phyloP scores from a whole-genome alignment of 2,329 filamentous ascomycete genomes.

The Plectosphaerella plurivora region DNA sequence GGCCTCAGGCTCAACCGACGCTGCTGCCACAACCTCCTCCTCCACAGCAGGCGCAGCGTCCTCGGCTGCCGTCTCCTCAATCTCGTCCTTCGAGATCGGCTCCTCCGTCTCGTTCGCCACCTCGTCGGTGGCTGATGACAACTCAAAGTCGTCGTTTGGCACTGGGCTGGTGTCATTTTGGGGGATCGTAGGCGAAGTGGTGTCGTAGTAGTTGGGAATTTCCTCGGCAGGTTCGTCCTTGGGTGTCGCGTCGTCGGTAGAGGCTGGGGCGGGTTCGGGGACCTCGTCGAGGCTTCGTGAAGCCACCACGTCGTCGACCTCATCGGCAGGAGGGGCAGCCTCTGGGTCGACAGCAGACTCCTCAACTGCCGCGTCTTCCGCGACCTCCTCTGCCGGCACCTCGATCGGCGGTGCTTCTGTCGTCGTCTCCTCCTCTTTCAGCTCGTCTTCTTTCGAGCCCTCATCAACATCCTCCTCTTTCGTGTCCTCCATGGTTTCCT shows the following conservation, averaged over 20 bases:
- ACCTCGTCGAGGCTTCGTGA: neutral
- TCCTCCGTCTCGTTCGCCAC: neutral
- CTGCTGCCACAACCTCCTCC: too few species aligned
- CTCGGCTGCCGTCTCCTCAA: too few species aligned
- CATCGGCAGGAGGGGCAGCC: slow-evolving; percentile 1
- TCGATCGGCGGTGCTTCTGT: neutral
- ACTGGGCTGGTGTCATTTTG: neutral
- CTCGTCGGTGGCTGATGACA: neutral
- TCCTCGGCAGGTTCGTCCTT: neutral
- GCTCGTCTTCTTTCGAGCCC: neutral
- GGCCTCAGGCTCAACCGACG: too few species aligned
- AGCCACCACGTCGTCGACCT: slow-evolving; percentile 5
- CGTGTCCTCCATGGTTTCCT: neutral
- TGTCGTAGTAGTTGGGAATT: neutral
- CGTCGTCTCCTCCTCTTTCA: neutral
- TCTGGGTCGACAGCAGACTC: neutral
- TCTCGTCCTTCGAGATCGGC: too few species aligned
- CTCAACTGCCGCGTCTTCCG: neutral
- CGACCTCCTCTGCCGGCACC: neutral
- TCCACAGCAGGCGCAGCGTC: too few species aligned
- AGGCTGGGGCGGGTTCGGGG: neutral
- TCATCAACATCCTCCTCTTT: neutral
- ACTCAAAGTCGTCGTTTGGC: neutral
- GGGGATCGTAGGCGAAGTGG: neutral
- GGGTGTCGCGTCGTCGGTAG: neutral